Conservation (phyloP, 2,329 filamentous ascomycete species). For the Penicillium sp. region DNA sequence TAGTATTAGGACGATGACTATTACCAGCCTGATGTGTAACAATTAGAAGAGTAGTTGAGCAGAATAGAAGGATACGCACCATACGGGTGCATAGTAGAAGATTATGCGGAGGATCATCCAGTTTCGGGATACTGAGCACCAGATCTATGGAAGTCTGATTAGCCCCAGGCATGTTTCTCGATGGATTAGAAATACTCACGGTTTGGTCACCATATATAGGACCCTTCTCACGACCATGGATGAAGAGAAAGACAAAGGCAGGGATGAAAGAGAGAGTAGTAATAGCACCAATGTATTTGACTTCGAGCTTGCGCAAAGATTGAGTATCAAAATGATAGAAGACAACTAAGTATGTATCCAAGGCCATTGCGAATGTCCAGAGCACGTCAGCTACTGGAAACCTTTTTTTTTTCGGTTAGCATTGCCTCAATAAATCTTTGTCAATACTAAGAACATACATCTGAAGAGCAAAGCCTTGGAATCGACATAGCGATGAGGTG, state of each 20-base stretch:
- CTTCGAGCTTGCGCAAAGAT: slow-evolving; percentile 33
- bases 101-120: slow-evolving; percentile 39
- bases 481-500: slow-evolving; percentile 35
- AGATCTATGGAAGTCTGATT: slow-evolving; percentile 25
- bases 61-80: slow-evolving; percentile 21
- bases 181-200: slow-evolving; percentile 20
- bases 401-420: slow-evolving; percentile 10
- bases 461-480: slow-evolving; percentile 40
- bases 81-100: slow-evolving; percentile 39
- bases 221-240: slow-evolving; percentile 30
- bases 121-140: slow-evolving; percentile 39
- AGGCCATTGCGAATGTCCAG: slow-evolving; percentile 40
- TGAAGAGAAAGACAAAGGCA: slow-evolving; percentile 36
- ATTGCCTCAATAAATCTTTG: not conserved
- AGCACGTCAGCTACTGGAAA: slow-evolving; percentile 40
- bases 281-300: slow-evolving; percentile 32
- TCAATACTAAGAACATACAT: slow-evolving; percentile 26
- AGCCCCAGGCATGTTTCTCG: not conserved
- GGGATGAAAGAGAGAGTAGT: slow-evolving; percentile 34
- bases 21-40: slow-evolving; percentile 26
- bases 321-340: slow-evolving; percentile 35
- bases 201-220: slow-evolving; percentile 39
- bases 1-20: slow-evolving; percentile 22
- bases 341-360: slow-evolving; percentile 39
- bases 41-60: not conserved